phyloP scores from a whole-genome alignment of 257 asterid species.

The Penstemon barbatus region DNA sequence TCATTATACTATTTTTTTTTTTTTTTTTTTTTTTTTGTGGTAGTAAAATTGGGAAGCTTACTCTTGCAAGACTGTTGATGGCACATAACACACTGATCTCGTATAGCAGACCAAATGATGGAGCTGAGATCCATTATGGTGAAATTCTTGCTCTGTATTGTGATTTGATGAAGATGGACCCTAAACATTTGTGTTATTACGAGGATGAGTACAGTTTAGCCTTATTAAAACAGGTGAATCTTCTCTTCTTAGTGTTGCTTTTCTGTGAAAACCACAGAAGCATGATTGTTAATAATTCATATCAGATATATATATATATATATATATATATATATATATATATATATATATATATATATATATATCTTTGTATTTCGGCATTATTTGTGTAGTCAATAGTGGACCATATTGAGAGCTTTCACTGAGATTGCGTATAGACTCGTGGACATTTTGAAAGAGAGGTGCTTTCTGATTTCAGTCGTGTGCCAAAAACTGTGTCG shows the following conservation, averaged over 20 bases:
- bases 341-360: no score
- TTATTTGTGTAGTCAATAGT: conserved; percentile 7
- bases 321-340: no score
- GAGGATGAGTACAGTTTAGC: conserved; percentile 75
- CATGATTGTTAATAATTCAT: background rate
- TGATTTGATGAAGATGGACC: conserved; percentile 76
- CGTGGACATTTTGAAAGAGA: background rate
- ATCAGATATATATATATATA: background rate
- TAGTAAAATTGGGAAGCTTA: conserved; percentile 96
- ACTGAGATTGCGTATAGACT: background rate
- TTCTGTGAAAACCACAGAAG: conserved; percentile 11
- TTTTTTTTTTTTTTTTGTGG: conserved; percentile 24
- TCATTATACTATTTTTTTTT: conserved; percentile 11
- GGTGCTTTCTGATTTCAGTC: conserved; percentile 2
- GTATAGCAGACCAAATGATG: conserved; percentile 35
- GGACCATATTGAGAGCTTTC: conserved; percentile 10
- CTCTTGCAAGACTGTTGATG: conserved; percentile 87
- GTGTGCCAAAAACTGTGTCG: background rate
- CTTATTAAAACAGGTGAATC: conserved; percentile 69
- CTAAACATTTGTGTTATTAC: conserved; percentile 67
- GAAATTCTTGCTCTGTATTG: conserved; percentile 74
- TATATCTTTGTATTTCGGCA: conserved; percentile 14
- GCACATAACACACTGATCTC: conserved; percentile 60
- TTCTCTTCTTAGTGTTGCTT: conserved; percentile 14
- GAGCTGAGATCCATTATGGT: conserved; percentile 41